Evolutionary conservation across 176 grass and related monocot genomes (phyloP).

Genomic region (Aegilops longissima): DNA sequence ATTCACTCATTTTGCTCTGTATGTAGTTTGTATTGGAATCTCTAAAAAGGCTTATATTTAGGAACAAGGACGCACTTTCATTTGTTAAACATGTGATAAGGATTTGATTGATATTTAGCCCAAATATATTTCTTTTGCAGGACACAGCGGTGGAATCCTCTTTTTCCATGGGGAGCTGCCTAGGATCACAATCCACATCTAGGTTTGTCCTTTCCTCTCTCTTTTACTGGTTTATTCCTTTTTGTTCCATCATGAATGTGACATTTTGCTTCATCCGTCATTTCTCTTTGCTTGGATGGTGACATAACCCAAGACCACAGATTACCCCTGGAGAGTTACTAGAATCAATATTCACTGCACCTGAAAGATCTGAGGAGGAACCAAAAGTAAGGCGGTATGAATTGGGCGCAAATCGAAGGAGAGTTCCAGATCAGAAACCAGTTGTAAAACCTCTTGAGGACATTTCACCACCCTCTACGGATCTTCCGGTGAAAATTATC

Average conservation of each 20-base stretch:
- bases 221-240: not conserved
- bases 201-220: conserved; percentile 35
- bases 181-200: conserved; percentile 28
- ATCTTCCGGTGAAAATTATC: conserved; percentile 25
- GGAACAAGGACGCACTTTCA: conserved; percentile 7
- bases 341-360: conserved; percentile 73
- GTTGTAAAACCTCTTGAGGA: conserved; percentile 72
- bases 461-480: conserved; percentile 36
- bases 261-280: conserved; percentile 6
- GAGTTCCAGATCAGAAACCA: conserved; percentile 49
- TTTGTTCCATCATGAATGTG: not conserved
- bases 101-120: conserved; percentile 4
- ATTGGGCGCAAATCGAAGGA: conserved; percentile 65
- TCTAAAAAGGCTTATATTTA: no score
- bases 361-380: conserved; percentile 64
- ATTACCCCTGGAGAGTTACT: conserved; percentile 67
- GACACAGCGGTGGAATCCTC: conserved; percentile 23
- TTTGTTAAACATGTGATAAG: conserved; percentile 8
- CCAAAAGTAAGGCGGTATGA: conserved; percentile 49
- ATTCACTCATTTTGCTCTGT: no score
- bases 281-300: conserved; percentile 31
- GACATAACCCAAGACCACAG: conserved; percentile 21
- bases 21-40: no score
- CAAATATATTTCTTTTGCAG: conserved; percentile 36
- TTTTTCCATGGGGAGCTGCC: conserved; percentile 21